These are phyloP conservation scores for Hypoxylon intermedium DNA, from an alignment of 495 filamentous ascomycete genomes.

Conservation along the genomic window DNA sequence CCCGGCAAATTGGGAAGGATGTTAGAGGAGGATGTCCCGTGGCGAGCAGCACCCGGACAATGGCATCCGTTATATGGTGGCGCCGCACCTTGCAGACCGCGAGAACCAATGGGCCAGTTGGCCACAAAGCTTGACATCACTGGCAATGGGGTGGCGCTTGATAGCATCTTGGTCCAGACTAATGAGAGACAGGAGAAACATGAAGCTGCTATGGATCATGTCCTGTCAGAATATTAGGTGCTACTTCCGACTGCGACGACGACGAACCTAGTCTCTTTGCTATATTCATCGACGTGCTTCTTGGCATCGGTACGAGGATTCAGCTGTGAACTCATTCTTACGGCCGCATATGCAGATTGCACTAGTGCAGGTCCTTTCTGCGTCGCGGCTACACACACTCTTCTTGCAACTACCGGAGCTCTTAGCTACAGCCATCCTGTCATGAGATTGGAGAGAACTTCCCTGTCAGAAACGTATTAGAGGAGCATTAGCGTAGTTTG, in stretches of 20 bases:
- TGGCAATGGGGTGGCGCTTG: slow-evolving; percentile 28
- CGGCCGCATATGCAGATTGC: slow-evolving; percentile 31
- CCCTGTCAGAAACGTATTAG: not conserved
- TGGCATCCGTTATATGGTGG: slow-evolving; percentile 31
- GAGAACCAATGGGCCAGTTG: slow-evolving; percentile 16
- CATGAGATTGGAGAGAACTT: slow-evolving; percentile 4
- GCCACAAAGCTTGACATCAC: slow-evolving; percentile 29
- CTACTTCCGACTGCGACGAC: slow-evolving; percentile 29
- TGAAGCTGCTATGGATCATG: not conserved
- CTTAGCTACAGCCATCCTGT: not conserved
- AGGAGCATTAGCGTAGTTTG: slow-evolving; percentile 1
- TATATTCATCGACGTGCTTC: slow-evolving; percentile 21
- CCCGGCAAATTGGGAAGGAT: slow-evolving; percentile 32
- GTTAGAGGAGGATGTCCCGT: slow-evolving; percentile 15
- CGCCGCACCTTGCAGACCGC: slow-evolving; percentile 22
- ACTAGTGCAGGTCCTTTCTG: slow-evolving; percentile 39
- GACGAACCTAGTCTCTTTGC: slow-evolving; percentile 6
- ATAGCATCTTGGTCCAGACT: slow-evolving; percentile 10
- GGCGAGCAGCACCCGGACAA: slow-evolving; percentile 16
- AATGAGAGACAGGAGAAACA: not conserved
- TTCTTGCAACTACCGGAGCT: slow-evolving; percentile 15
- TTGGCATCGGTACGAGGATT: slow-evolving; percentile 22
- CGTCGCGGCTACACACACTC: slow-evolving; percentile 18
- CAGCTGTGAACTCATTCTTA: slow-evolving; percentile 26
- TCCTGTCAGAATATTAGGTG: slow-evolving; percentile 10